phyloP scores from a whole-genome alignment of 2,329 filamentous ascomycete genomes.

The Parasarocladium wereldwijsianum region DNA sequence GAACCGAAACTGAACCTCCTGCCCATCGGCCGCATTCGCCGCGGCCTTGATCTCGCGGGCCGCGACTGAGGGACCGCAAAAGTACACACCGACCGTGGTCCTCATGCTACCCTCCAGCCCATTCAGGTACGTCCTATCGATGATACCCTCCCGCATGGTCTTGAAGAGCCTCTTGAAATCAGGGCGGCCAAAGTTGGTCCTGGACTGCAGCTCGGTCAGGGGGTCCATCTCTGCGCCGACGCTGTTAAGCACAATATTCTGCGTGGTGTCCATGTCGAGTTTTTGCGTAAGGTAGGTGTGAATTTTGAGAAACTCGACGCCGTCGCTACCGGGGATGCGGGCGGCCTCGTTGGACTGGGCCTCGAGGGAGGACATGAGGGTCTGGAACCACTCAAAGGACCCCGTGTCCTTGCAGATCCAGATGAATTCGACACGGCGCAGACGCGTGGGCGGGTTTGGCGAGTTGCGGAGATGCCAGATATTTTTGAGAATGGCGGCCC shows the following conservation, averaged over 20 bases:
- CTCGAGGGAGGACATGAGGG: constrained; percentile 79
- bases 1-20: constrained; percentile 85
- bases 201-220: constrained; percentile 74
- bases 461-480: constrained; percentile 92
- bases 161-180: constrained; percentile 72
- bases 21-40: constrained; percentile 54
- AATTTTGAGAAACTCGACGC: constrained; percentile 82
- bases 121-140: constrained; percentile 71
- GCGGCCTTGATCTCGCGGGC: constrained; percentile 78
- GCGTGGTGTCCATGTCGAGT: constrained; percentile 78
- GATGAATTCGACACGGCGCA: constrained; percentile 94
- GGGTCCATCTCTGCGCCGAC: constrained; percentile 82
- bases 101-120: constrained; percentile 63
- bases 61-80: constrained; percentile 73
- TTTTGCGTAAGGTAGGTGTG: constrained; percentile 95
- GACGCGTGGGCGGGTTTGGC: constrained; percentile 75
- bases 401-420: constrained; percentile 95
- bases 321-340: constrained; percentile 50
- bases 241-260: constrained; percentile 94
- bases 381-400: constrained; percentile 98
- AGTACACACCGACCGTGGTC: constrained; percentile 92
- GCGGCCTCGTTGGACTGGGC: constrained; percentile 62
- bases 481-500: constrained; percentile 84
- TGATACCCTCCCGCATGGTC: constrained; percentile 76
- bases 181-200: constrained; percentile 90